Percentiles rank a stretch among this genome's conserved stretches.
Evolutionary conservation across 2,329 filamentous ascomycete genomes (phyloP).

Genomic region (Scedosporium minutisporum): DNA sequence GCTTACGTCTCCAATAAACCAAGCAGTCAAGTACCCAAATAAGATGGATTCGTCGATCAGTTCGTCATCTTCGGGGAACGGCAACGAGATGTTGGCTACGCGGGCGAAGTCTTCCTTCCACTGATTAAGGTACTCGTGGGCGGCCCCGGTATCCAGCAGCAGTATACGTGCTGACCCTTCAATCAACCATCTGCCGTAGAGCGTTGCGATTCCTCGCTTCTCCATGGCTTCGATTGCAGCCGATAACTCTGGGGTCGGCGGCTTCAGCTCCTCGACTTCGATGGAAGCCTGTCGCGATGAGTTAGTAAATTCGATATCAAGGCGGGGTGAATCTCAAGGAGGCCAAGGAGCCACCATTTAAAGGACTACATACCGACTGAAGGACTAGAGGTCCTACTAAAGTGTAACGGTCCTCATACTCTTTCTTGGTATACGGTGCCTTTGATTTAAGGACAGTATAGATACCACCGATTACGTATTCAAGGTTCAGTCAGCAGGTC

Average conservation of each 20-base stretch:
- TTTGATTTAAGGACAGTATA: conserved; percentile 3
- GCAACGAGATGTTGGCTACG: background rate
- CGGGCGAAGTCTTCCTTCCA: conserved; percentile 3
- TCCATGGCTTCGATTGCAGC: background rate
- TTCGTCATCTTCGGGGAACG: background rate
- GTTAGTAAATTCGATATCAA: too few species aligned
- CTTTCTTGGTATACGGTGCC: background rate
- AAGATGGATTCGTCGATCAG: background rate
- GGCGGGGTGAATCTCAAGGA: too few species aligned
- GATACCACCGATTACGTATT: background rate
- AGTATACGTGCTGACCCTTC: conserved; percentile 4
- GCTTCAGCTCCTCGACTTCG: background rate
- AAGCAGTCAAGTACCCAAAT: conserved; percentile 3
- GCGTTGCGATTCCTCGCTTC: background rate
- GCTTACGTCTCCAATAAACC: conserved; percentile 4
- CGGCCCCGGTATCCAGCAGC: background rate
- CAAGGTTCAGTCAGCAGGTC: background rate
- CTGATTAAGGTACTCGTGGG: background rate
- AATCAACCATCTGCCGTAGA: conserved; percentile 4
- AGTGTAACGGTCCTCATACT: conserved; percentile 2
- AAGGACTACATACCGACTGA: background rate
- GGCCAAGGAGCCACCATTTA: background rate
- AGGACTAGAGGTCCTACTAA: conserved; percentile 1
- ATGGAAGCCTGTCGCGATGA: background rate
- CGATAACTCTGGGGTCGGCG: background rate